phyloP scores from a whole-genome alignment of 345 rosid species.

The Turnera subulata region DNA sequence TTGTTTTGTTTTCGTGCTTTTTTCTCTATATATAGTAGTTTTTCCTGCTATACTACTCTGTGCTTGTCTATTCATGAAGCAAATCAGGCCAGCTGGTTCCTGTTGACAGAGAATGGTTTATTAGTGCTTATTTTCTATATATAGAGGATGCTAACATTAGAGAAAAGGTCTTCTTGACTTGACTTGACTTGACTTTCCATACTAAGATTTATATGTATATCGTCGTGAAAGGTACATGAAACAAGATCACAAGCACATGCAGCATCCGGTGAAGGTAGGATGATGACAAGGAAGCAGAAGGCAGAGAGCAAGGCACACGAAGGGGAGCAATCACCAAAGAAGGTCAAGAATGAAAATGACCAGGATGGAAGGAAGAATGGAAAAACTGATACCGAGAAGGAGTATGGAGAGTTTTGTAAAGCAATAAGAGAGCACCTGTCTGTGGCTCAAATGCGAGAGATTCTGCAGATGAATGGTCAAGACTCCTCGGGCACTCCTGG shows the following conservation, averaged over 20 bases:
- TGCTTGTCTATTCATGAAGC: no score
- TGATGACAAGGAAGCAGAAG: constrained; percentile 74
- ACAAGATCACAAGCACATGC: constrained; percentile 59
- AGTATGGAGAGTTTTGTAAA: constrained; percentile 54
- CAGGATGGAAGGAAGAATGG: constrained; percentile 14
- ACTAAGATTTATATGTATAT: not conserved
- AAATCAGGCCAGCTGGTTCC: no score
- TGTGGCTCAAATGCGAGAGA: constrained; percentile 53
- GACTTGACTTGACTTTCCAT: not conserved
- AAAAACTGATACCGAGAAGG: constrained; percentile 26
- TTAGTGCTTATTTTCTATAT: no score
- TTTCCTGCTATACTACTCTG: no score
- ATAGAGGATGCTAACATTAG: no score
- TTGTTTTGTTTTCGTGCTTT: not conserved
- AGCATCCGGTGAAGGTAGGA: constrained; percentile 53
- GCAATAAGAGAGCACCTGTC: constrained; percentile 48
- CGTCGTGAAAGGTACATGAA: constrained; percentile 53
- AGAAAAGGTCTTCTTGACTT: not conserved
- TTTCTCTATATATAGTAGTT: not conserved
- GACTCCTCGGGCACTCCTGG: constrained; percentile 50
- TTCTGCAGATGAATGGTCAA: constrained; percentile 53
- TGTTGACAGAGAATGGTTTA: no score
- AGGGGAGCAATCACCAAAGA: constrained; percentile 58
- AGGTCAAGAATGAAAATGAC: constrained; percentile 35
- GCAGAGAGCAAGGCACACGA: constrained; percentile 61